Evolutionary conservation across 768 basidiomycete genomes (phyloP).

Genomic region (Cyclocybe cylindracea): DNA sequence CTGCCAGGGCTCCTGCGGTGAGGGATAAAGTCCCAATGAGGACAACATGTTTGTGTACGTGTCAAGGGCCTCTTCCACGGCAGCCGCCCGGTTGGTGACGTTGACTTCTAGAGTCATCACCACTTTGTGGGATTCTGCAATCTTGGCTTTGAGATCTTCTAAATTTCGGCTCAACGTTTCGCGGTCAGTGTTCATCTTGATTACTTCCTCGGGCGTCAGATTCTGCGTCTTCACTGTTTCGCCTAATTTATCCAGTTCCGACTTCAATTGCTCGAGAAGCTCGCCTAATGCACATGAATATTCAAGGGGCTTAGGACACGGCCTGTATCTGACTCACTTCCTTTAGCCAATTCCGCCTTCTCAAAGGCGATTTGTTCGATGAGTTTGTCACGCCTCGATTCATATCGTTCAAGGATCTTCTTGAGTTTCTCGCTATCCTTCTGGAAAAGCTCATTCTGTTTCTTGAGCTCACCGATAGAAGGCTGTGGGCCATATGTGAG

Average conservation of each 20-base stretch:
- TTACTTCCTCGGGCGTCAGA: conserved; percentile 87
- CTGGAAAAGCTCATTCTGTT: conserved; percentile 62
- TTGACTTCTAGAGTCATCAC: conserved; percentile 84
- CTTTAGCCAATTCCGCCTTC: conserved; percentile 60
- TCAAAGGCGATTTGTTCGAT: conserved; percentile 67
- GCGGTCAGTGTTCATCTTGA: conserved; percentile 88
- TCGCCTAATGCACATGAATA: conserved; percentile 40
- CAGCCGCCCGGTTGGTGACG: conserved; percentile 75
- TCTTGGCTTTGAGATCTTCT: conserved; percentile 75
- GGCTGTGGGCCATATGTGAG: conserved; percentile 38
- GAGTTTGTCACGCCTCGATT: conserved; percentile 66
- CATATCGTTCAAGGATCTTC: conserved; percentile 70
- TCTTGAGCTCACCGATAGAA: conserved; percentile 62
- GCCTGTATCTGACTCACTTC: conserved; percentile 39
- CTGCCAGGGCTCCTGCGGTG: conserved; percentile 68
- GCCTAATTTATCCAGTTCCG: conserved; percentile 62
- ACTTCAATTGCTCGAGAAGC: conserved; percentile 62
- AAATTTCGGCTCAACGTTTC: conserved; percentile 73
- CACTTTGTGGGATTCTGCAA: conserved; percentile 68
- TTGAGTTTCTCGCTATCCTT: conserved; percentile 80
- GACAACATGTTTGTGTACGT: conserved; percentile 76
- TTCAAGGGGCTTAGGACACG: not conserved
- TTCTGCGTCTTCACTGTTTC: conserved; percentile 84
- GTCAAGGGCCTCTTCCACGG: conserved; percentile 81
- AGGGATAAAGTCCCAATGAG: conserved; percentile 75